phyloP scores from a whole-genome alignment of 2,329 filamentous ascomycete species.

The Alternaria longipes region DNA sequence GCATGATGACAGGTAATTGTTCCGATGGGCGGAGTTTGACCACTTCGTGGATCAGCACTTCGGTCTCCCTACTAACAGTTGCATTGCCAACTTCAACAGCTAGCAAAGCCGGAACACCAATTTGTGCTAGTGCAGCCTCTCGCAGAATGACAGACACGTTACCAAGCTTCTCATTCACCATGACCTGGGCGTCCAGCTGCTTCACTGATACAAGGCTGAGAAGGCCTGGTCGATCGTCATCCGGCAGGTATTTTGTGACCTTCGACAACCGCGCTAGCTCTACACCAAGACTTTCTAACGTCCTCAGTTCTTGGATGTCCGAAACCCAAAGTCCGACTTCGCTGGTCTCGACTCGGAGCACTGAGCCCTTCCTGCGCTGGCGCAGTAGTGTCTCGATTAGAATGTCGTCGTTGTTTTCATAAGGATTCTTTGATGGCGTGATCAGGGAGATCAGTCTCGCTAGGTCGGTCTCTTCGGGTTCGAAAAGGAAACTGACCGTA shows the following conservation, averaged over 20 bases:
- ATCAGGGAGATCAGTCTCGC: constrained; percentile 84
- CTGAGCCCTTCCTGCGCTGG: constrained; percentile 85
- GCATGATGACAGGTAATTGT: constrained; percentile 76
- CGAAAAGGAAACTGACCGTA: constrained; percentile 72
- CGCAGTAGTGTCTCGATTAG: constrained; percentile 89
- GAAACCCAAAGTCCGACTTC: constrained; percentile 69
- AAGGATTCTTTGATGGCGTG: constrained; percentile 90
- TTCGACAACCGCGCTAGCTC: constrained; percentile 85
- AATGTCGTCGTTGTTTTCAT: constrained; percentile 89
- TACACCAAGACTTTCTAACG: constrained; percentile 75
- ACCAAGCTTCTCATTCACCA: constrained; percentile 76
- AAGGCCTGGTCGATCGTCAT: constrained; percentile 91
- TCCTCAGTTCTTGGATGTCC: constrained; percentile 71
- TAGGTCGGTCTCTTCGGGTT: constrained; percentile 81
- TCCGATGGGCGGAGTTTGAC: constrained; percentile 51
- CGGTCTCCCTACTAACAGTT: constrained; percentile 70
- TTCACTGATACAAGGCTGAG: constrained; percentile 76
- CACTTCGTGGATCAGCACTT: constrained; percentile 76
- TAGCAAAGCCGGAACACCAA: constrained; percentile 82
- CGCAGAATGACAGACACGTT: constrained; percentile 54
- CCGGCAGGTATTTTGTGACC: constrained; percentile 92
- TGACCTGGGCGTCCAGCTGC: constrained; percentile 67
- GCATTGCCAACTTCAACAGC: constrained; percentile 77
- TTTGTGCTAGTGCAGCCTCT: constrained; percentile 60
- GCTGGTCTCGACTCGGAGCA: constrained; percentile 75